A percentile compares a stretch with the other conserved stretches of the same genome.
These are phyloP conservation scores for Tuber aestivum DNA, from an alignment of 495 filamentous ascomycete species.

Conservation along the genomic window DNA sequence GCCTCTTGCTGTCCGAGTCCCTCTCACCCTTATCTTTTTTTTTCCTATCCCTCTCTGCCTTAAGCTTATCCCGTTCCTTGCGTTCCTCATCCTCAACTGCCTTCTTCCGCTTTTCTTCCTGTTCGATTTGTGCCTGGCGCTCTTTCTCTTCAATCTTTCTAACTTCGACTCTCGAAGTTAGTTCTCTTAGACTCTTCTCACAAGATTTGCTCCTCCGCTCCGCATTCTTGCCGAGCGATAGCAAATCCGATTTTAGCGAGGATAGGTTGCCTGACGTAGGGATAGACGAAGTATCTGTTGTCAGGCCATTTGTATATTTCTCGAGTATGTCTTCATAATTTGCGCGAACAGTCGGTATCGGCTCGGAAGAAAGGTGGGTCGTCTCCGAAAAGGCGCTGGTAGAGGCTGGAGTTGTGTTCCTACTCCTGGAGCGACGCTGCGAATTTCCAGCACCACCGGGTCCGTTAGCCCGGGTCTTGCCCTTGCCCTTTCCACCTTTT, in stretches of 20 bases:
- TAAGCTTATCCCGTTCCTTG: slow-evolving; percentile 49
- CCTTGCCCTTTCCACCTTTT: slow-evolving; percentile 63
- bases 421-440: slow-evolving; percentile 67
- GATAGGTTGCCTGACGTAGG: slow-evolving; percentile 71
- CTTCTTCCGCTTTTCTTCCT: slow-evolving; percentile 48
- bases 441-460: slow-evolving; percentile 37
- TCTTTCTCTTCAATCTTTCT: slow-evolving; percentile 46
- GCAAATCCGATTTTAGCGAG: slow-evolving; percentile 58
- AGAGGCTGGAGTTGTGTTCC: slow-evolving; percentile 77
- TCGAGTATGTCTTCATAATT: slow-evolving; percentile 71
- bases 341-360: slow-evolving; percentile 51
- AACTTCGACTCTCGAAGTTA: slow-evolving; percentile 42
- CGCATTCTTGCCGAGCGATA: slow-evolving; percentile 27
- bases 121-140: slow-evolving; percentile 46
- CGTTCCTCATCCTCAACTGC: slow-evolving; percentile 54
- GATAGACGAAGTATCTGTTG: slow-evolving; percentile 54
- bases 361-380: slow-evolving; percentile 51
- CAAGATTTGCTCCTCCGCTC: slow-evolving; percentile 15
- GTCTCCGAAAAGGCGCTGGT: slow-evolving; percentile 49
- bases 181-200: slow-evolving; percentile 26
- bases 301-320: slow-evolving; percentile 47
- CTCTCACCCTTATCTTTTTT: slow-evolving; percentile 52
- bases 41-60: slow-evolving; percentile 53
- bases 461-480: slow-evolving; percentile 56
- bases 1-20: slow-evolving; percentile 51